Conservation (phyloP, 1,284 basidiomycete species). For the Hemileia vastatrix region DNA sequence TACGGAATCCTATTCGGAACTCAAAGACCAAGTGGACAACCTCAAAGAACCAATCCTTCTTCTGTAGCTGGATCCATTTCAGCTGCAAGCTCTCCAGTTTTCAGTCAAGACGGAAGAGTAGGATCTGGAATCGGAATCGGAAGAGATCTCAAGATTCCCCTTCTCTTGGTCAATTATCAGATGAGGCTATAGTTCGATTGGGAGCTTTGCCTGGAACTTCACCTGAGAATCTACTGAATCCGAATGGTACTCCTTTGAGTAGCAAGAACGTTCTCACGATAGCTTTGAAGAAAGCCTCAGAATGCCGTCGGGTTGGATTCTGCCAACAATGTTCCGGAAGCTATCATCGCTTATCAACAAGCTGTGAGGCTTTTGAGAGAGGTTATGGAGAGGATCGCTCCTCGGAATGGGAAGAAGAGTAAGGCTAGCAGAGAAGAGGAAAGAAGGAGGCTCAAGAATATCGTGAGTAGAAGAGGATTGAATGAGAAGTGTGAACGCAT, state of each 20-base stretch:
- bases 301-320: constrained; percentile 36
- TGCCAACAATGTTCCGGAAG: constrained; percentile 36
- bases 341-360: constrained; percentile 37
- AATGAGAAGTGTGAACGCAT: background rate
- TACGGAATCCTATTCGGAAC: background rate
- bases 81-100: constrained; percentile 1
- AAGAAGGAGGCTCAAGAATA: constrained; percentile 32
- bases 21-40: background rate
- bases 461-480: constrained; percentile 23
- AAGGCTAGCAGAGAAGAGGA: constrained; percentile 35
- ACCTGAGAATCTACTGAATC: constrained; percentile 25
- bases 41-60: background rate
- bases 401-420: constrained; percentile 28
- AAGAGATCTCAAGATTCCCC: background rate
- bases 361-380: constrained; percentile 36
- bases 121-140: background rate
- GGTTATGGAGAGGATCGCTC: constrained; percentile 38
- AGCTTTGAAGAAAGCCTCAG: constrained; percentile 37
- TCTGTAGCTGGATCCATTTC: constrained; percentile 1
- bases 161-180: background rate
- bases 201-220: background rate
- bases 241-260: constrained; percentile 34
- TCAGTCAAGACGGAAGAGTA: background rate
- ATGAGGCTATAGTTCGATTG: background rate
- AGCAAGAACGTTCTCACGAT: constrained; percentile 39